Evolutionary conservation across 306 rosid genomes (phyloP), one percentile per base, ranked within the genome.

Genomic region (Boehmeria nivea): DNA sequence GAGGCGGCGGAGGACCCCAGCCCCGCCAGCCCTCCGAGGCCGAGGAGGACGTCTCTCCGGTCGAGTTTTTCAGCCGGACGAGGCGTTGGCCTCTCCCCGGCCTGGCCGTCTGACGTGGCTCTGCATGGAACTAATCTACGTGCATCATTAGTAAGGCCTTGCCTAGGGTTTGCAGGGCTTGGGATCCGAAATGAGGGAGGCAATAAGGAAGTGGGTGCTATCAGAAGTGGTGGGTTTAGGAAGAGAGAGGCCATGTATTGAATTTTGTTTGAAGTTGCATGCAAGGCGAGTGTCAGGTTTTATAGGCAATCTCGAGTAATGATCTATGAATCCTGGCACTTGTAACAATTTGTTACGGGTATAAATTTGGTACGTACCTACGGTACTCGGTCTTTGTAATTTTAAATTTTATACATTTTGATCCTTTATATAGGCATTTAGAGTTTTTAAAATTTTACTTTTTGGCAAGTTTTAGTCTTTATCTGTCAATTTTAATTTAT

Each of bases 21-120:
- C 36, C 72, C 28, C 0, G 71, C 36, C 3, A 71, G 62, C 0
- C 89, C 83, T 66, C 84, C 84, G 0, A 85, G 68, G 1, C 94
- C 91, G 14, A 88, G 28, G 2, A 88, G 79, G 18, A 88, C 48
- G 43, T 16, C 47, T 43, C 47, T 15, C 47, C 47, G 16, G 21
- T 43, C 47, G 18, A n/a, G 14, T 43, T 43, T 43, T 7, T 9
- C 8, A 17, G 17, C 14, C 6, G 20, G 6, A 14, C 17, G 14
- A n/a, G 47, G 6, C 6, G 9, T 43, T 16, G 2, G 47, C 21
- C 18, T 9, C 9, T 43, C 17, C 2, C 16, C 47, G 9, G 1
- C 6, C 6, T 43, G 21, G 18, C 14, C 47, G 14, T n/a, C n/a
- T n/a, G 43, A 44, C 43, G 43, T 38, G 43, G 21, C 2, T 43